Evolutionary conservation across 768 basidiomycete genomes (phyloP).

Genomic region (Suillus paluster): DNA sequence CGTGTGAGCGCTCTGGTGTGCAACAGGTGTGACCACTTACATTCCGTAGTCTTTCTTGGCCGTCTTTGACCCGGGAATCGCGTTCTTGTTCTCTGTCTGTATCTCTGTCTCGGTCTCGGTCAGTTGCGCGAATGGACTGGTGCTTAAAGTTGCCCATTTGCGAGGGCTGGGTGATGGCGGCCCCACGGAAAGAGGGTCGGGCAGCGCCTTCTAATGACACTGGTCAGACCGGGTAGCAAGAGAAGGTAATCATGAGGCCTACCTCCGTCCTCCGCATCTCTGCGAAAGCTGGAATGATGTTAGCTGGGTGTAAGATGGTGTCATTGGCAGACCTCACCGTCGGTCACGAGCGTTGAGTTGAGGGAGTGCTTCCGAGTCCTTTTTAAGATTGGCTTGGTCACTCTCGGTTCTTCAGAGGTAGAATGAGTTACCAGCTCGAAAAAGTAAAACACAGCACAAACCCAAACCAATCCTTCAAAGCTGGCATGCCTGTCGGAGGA

Average conservation of each 20-base stretch:
- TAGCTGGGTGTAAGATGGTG: not conserved
- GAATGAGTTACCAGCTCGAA: constrained; percentile 28
- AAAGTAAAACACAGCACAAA: constrained; percentile 41
- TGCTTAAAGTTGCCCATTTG: constrained; percentile 96
- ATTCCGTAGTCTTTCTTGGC: constrained; percentile 77
- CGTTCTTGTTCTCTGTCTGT: constrained; percentile 54
- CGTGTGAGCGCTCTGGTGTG: not conserved
- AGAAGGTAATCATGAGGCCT: constrained; percentile 23
- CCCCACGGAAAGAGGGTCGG: constrained; percentile 72
- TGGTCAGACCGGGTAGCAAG: constrained; percentile 11
- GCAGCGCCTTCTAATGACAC: constrained; percentile 48
- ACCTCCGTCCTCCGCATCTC: constrained; percentile 80
- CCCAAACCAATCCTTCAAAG: constrained; percentile 90
- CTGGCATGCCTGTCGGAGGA: constrained; percentile 76
- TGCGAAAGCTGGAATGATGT: constrained; percentile 60
- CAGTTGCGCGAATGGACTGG: constrained; percentile 73
- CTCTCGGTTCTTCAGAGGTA: constrained; percentile 50
- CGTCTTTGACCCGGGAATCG: constrained; percentile 72
- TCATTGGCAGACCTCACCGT: constrained; percentile 48
- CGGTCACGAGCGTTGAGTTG: constrained; percentile 64
- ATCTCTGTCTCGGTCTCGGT: constrained; percentile 56
- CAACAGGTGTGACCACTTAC: constrained; percentile 44
- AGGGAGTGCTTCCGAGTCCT: constrained; percentile 62
- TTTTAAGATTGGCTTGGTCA: constrained; percentile 46
- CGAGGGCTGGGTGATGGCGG: constrained; percentile 71